A percentile compares a stretch with the other conserved stretches of the same genome.
Conservation (phyloP, 352 stramenopile species). For the Thraustotheca clavata region DNA sequence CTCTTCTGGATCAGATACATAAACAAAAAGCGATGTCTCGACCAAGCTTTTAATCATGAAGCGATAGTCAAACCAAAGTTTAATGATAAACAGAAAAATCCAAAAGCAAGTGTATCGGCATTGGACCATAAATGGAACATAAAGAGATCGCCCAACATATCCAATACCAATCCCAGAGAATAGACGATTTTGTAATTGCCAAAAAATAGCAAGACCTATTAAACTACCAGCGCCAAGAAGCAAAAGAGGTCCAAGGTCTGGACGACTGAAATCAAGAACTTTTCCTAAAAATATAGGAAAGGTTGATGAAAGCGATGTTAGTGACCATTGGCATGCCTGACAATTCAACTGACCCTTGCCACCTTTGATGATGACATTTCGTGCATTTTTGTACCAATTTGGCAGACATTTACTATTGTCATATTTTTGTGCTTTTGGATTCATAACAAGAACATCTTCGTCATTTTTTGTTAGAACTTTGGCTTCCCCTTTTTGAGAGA, state of each 20-base stretch:
- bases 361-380: not conserved
- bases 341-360: conserved; percentile 21
- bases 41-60: conserved; percentile 97
- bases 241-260: conserved; percentile 51
- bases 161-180: conserved; percentile 54
- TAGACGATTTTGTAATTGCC: conserved; percentile 54
- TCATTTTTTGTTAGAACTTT: conserved; percentile 27
- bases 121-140: conserved; percentile 38
- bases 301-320: conserved; percentile 30
- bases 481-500: conserved; percentile 22
- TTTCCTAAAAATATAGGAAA: conserved; percentile 50
- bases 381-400: not conserved
- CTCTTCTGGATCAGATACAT: conserved; percentile 28
- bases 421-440: conserved; percentile 22
- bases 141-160: conserved; percentile 55
- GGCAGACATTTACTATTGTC: conserved; percentile 19
- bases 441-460: conserved; percentile 24
- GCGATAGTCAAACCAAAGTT: conserved; percentile 96
- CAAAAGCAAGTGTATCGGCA: conserved; percentile 67
- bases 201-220: conserved; percentile 45
- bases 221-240: conserved; percentile 48
- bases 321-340: conserved; percentile 23
- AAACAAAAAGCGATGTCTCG: conserved; percentile 93
- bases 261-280: conserved; percentile 46
- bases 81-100: conserved; percentile 84